These are phyloP conservation scores for Amorphotheca resinae DNA, from an alignment of 495 filamentous ascomycete species.

Conservation along the genomic window DNA sequence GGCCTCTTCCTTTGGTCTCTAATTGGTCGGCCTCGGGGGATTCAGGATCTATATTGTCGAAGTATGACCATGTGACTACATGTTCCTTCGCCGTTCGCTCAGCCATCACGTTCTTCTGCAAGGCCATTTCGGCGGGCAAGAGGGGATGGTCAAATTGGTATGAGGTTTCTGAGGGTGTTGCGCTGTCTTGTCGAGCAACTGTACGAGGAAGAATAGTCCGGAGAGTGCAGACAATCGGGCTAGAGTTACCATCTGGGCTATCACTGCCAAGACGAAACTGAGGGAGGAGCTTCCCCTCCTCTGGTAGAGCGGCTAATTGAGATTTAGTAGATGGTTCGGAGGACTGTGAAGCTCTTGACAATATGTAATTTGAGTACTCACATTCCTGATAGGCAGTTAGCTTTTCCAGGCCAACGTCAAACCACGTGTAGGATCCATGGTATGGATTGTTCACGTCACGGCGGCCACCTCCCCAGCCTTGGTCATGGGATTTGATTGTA, in stretches of 20 bases:
- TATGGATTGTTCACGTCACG: slow-evolving; percentile 34
- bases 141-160: slow-evolving; percentile 27
- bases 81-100: slow-evolving; percentile 25
- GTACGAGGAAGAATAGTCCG: slow-evolving; percentile 4
- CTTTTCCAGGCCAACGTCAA: slow-evolving; percentile 46
- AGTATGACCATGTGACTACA: slow-evolving; percentile 44
- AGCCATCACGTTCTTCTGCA: slow-evolving; percentile 43
- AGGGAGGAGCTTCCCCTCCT: no score
- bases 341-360: no score
- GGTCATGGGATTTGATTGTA: slow-evolving; percentile 49
- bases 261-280: no score
- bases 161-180: neutral
- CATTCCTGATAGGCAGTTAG: slow-evolving; percentile 16
- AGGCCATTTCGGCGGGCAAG: slow-evolving; percentile 26
- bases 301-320: no score
- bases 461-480: slow-evolving; percentile 42
- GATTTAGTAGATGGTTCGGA: neutral
- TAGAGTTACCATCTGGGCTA: no score
- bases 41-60: slow-evolving; percentile 35
- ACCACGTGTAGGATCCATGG: slow-evolving; percentile 53
- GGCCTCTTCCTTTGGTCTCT: slow-evolving; percentile 34
- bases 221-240: slow-evolving; percentile 4
- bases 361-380: neutral
- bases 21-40: slow-evolving; percentile 31
- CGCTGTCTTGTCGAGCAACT: neutral